A percentile compares a stretch with the other conserved stretches of the same genome.
Evolutionary conservation across 2,329 filamentous ascomycete species (phyloP).

Genomic region (Hypoxylon sp.): DNA sequence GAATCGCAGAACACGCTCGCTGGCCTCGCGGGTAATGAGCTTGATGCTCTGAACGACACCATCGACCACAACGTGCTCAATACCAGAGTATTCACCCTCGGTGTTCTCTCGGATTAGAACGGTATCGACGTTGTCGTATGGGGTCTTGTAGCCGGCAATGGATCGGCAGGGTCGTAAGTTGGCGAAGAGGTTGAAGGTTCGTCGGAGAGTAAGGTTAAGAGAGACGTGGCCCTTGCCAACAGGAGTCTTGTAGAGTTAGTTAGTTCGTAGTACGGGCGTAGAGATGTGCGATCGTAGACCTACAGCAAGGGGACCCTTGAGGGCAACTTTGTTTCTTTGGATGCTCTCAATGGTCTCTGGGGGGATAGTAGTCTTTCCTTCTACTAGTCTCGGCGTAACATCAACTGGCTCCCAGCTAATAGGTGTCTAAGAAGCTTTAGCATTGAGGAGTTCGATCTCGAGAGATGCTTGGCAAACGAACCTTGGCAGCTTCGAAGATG

Average conservation of each 20-base stretch:
- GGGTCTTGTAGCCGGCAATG: slow-evolving; percentile 97
- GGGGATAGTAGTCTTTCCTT: slow-evolving; percentile 96
- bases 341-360: slow-evolving; percentile 94
- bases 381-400: slow-evolving; percentile 92
- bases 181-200: slow-evolving; percentile 99
- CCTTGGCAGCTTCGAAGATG: slow-evolving; percentile 96
- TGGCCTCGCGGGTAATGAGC: slow-evolving; percentile 96
- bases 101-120: slow-evolving; percentile 99
- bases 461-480: slow-evolving; percentile 60
- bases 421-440: slow-evolving; percentile 73
- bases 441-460: slow-evolving; percentile 16
- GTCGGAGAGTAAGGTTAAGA: slow-evolving; percentile 96
- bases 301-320: slow-evolving; percentile 98
- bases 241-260: slow-evolving; percentile 74
- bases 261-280: slow-evolving; percentile 23
- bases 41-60: slow-evolving; percentile 99
- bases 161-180: slow-evolving; percentile 98
- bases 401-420: slow-evolving; percentile 98
- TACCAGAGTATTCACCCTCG: slow-evolving; percentile 99
- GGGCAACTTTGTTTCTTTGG: slow-evolving; percentile 93
- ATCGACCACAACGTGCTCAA: slow-evolving; percentile 98
- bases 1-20: slow-evolving; percentile 94
- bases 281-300: slow-evolving; percentile 54
- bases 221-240: slow-evolving; percentile 99
- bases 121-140: slow-evolving; percentile 96